phyloP scores from a whole-genome alignment of 1,139 yeast species.

The Geotrichum australiense region DNA sequence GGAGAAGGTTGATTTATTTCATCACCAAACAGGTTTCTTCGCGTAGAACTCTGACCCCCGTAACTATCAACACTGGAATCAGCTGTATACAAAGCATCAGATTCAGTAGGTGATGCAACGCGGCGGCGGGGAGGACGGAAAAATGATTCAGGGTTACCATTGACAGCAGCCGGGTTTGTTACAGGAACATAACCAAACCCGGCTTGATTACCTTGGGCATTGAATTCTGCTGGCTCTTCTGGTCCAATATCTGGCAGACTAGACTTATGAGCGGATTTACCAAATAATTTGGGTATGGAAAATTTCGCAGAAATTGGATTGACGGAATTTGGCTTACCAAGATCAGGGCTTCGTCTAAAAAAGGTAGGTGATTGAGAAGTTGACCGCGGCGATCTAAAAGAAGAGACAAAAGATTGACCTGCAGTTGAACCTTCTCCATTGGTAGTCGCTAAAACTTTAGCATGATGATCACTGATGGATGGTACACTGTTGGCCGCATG shows the following conservation, averaged over 20 bases:
- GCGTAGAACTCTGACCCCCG: background rate
- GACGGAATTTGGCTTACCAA: slow-evolving; percentile 14
- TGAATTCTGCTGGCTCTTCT: background rate
- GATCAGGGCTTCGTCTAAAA: slow-evolving; percentile 7
- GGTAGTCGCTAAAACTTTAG: slow-evolving; percentile 11
- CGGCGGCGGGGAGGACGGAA: background rate
- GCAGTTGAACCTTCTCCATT: background rate
- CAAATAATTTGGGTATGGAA: too few species aligned
- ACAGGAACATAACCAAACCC: background rate
- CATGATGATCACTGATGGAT: slow-evolving; percentile 16
- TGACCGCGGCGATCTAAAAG: slow-evolving; percentile 1
- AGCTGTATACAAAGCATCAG: slow-evolving; percentile 1
- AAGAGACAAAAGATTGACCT: slow-evolving; percentile 1
- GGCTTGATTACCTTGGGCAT: background rate
- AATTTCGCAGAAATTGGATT: background rate
- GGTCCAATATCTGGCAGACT: too few species aligned
- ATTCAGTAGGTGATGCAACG: slow-evolving; percentile 2
- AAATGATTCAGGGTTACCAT: slow-evolving; percentile 1
- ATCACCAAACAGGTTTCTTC: slow-evolving; percentile 3
- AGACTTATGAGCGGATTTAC: too few species aligned
- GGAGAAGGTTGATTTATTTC: background rate
- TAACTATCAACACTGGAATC: background rate
- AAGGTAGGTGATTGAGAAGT: background rate
- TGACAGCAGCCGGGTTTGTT: background rate
- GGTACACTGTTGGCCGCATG: slow-evolving; percentile 11